phyloP scores from a whole-genome alignment of 768 basidiomycete genomes.

The Trametes punicea region DNA sequence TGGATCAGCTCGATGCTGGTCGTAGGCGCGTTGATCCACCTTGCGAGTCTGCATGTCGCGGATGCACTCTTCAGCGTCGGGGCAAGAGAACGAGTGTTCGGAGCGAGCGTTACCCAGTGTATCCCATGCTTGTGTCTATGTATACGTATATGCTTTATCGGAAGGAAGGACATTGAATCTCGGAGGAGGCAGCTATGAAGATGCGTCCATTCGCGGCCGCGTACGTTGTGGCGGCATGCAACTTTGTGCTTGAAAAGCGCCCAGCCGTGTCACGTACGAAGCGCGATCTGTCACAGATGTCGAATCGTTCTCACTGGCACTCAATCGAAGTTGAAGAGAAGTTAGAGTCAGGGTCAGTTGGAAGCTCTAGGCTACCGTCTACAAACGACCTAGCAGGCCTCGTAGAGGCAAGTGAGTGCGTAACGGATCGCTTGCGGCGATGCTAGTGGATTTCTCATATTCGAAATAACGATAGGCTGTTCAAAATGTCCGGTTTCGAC shows the following conservation, averaged over 20 bases:
- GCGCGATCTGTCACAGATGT: neutral
- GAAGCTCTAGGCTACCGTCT: too few species aligned
- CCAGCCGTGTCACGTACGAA: conserved; percentile 2
- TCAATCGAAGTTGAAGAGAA: too few species aligned
- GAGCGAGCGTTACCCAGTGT: conserved; percentile 3
- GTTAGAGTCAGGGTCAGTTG: too few species aligned
- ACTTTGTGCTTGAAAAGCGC: neutral
- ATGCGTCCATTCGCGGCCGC: neutral
- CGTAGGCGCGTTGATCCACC: conserved; percentile 82
- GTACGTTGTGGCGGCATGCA: neutral
- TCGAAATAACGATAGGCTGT: neutral
- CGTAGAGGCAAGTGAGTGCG: too few species aligned
- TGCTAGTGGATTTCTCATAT: neutral
- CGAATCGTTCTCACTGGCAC: neutral
- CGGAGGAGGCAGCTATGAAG: neutral
- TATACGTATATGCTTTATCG: too few species aligned
- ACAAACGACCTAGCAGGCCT: too few species aligned
- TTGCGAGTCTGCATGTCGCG: conserved; percentile 53
- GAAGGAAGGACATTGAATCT: too few species aligned
- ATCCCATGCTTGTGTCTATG: neutral
- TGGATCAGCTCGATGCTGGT: conserved; percentile 64
- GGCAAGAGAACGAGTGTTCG: neutral
- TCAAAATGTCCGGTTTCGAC: conserved; percentile 37
- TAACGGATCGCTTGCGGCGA: too few species aligned
- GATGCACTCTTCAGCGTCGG: neutral